phyloP scores from a whole-genome alignment of 768 basidiomycete genomes.

The Mycena rosella region DNA sequence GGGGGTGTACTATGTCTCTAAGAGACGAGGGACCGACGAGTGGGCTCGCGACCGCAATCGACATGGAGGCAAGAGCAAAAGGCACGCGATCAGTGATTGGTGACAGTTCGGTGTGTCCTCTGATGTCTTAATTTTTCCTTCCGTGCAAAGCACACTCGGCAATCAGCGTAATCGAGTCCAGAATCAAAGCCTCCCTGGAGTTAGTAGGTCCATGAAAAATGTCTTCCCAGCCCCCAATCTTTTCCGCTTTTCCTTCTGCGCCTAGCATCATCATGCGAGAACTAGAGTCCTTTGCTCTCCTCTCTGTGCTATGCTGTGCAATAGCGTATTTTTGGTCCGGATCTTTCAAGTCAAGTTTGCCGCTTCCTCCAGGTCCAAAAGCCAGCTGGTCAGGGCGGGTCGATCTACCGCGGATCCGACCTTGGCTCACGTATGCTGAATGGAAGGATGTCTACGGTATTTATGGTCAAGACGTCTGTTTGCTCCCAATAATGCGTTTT shows the following conservation, averaged over 20 bases:
- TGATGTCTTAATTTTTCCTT: background rate
- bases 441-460: slow-evolving; percentile 61
- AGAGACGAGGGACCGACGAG: slow-evolving; percentile 70
- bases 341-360: slow-evolving; percentile 32
- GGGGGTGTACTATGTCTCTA: slow-evolving; percentile 83
- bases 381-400: slow-evolving; percentile 51
- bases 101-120: background rate
- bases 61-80: slow-evolving; percentile 42
- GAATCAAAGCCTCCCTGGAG: too few relatives aligned
- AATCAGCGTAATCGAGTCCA: too few relatives aligned
- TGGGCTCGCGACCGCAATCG: slow-evolving; percentile 54
- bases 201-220: slow-evolving; percentile 20
- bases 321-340: slow-evolving; percentile 31
- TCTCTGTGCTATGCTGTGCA: slow-evolving; percentile 32
- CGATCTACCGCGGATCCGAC: slow-evolving; percentile 51
- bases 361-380: slow-evolving; percentile 59
- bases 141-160: too few relatives aligned
- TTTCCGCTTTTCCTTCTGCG: slow-evolving; percentile 7
- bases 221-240: slow-evolving; percentile 6
- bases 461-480: slow-evolving; percentile 9
- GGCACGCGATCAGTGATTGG: background rate
- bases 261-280: slow-evolving; percentile 19
- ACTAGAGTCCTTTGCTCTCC: slow-evolving; percentile 18
- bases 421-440: slow-evolving; percentile 60
- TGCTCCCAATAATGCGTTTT: slow-evolving; percentile 7